Evolutionary conservation across 768 basidiomycete genomes (phyloP), one percentile per base, ranked within the genome.

Genomic region (Cyclocybe cylindracea): DNA sequence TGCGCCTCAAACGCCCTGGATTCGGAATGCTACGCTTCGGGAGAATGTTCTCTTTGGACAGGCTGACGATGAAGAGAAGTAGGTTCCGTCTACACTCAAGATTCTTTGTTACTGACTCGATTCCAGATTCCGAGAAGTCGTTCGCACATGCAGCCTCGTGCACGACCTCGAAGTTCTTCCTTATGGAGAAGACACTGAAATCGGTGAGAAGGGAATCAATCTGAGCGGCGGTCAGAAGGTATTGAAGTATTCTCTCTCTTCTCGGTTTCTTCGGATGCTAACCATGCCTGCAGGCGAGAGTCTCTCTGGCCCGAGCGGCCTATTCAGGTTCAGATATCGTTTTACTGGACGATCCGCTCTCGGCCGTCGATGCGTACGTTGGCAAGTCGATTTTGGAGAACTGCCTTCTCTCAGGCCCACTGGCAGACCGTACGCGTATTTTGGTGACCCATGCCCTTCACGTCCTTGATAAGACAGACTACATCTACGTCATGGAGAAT

Each of bases 331-430:
- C 87, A 2, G 87, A 91, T 55, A 78, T 93, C 46, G 83, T 90
- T 36, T 78, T 93, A 14, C 77, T 93, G 31, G 91, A 94, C 57
- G 91, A 94, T 63, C 87, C 91, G n/a, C 78, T 93, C 34, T 84
- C 84, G 31, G 89, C 90, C 1, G 85, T 92, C 8, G 90, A 92
- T 58, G 82, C 89, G 0, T 84, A 87, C 57, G 89, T 91, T 4
- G 85, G 86, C 14, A 83, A 84, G 57, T 76, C 76, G 19, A 80
- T 89, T 47, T 59, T 89, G 7, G 80, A 88, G 31, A 73, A 85
- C 37, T 87, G 86, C 57, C 64, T 89, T 3, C 66, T 82, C n/a
- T 64, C 63, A 8, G 79, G 84, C 0, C 82, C 84, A 4, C 66
- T 86, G 18, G 72, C 77, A 0, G 60, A 70, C 46, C 72, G 79